Evolutionary conservation across 352 stramenopile genomes (phyloP), one percentile per base, ranked within the genome.

Genomic region (Pythium sukuiense): DNA sequence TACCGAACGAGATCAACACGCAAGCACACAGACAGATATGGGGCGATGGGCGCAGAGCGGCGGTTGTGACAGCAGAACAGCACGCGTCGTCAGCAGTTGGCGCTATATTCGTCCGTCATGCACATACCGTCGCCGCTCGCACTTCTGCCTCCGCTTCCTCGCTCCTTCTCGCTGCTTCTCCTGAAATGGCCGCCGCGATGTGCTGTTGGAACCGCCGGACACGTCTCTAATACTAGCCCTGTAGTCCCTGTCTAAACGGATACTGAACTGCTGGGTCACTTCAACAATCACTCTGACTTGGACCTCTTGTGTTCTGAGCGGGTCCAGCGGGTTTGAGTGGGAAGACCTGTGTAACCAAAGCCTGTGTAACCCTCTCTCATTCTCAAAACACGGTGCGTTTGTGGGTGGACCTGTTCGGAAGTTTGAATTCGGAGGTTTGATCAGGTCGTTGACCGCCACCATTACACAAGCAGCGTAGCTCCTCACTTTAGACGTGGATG

Each of bases 391-490:
- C 24, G 49, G 30, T 55, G 33, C 6, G 3, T 14, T 37, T 59
- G 18, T 52, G 45, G 20, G 45, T 52, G 45, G 45, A 27, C 18
- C n/a, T 14, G 27, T 73, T 73, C 61, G 60, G 67, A 73, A 65
- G 24, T 73, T 73, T 73, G 67, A 73, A 73, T 62, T 66, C 33
- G 45, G 45, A 39, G 20, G 18, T 39, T 41, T 43, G 37, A 43
- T 43, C 37, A 43, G 37, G 37, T 7, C 7, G 30, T 37, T 27
- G 50, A 39, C 26, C 50, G 26, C 27, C 27, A 35, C 14, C 20
- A 24, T 24, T 55, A 33, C 48, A 55, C 24, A 33, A 55, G 5
- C 41, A 26, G 24, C 46, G 61, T 49, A 37, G 41, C 41, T 50
- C 41, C 26, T 54, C 43, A 52, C 9, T 63, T 53, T 0, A 43